Evolutionary conservation across 2,329 filamentous ascomycete species (phyloP).

Genomic region (Ascochyta pisi): DNA sequence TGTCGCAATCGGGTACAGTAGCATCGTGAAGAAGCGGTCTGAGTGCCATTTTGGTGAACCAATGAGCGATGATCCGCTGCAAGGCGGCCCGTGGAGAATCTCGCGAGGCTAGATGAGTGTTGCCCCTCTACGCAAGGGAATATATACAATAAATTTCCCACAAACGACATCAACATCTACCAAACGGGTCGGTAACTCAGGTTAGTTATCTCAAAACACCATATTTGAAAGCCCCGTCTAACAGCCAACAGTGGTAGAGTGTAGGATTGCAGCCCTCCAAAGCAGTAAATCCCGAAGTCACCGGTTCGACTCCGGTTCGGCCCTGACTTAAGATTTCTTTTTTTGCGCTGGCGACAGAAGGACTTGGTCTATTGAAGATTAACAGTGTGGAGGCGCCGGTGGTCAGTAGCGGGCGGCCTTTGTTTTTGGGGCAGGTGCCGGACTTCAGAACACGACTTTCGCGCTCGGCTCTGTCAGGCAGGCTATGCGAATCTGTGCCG

Average conservation of each 20-base stretch:
- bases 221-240: too few species aligned
- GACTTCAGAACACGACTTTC: not conserved
- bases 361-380: not conserved
- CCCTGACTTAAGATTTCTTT: conserved; percentile 15
- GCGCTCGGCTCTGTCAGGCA: not conserved
- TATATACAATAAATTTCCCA: not conserved
- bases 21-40: too few species aligned
- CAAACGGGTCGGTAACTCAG: not conserved
- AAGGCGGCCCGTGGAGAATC: too few species aligned
- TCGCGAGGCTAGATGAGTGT: too few species aligned
- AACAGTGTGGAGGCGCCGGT: not conserved
- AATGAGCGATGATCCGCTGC: too few species aligned
- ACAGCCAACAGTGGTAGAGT: conserved; percentile 21
- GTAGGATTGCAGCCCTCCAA: conserved; percentile 32
- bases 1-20: too few species aligned
- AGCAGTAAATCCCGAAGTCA: conserved; percentile 37
- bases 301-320: conserved; percentile 39
- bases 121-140: not conserved
- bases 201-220: not conserved
- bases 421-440: not conserved
- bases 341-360: not conserved
- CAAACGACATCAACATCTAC: not conserved
- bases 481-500: conserved; percentile 9
- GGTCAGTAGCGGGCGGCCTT: not conserved
- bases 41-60: too few species aligned